phyloP scores from a whole-genome alignment of 371 early-diverging fungal species.

The Mucor circinelloides region DNA sequence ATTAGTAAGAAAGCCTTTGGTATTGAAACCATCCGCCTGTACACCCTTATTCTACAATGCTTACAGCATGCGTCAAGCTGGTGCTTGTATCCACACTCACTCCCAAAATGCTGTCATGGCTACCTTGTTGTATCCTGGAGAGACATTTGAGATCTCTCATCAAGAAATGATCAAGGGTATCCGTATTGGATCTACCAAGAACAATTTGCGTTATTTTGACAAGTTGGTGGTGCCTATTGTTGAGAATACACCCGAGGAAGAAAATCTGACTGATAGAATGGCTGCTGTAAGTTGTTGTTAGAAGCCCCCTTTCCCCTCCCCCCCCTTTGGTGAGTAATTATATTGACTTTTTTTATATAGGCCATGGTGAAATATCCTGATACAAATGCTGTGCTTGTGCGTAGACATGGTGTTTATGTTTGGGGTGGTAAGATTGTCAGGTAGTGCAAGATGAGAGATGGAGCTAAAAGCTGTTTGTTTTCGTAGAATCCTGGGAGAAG shows the following conservation, averaged over 20 bases:
- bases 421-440: slow-evolving; percentile 75
- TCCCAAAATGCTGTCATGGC: slow-evolving; percentile 95
- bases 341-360: slow-evolving; percentile 30
- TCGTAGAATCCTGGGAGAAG: slow-evolving; percentile 87
- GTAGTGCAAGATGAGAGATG: not conserved
- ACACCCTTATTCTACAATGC: slow-evolving; percentile 95
- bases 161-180: slow-evolving; percentile 99
- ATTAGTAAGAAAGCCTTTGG: slow-evolving; percentile 72
- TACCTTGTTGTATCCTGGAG: slow-evolving; percentile 77
- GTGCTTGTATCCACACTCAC: slow-evolving; percentile 96
- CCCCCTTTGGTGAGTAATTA: no score
- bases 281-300: slow-evolving; percentile 58
- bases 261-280: slow-evolving; percentile 91
- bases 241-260: slow-evolving; percentile 95
- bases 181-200: slow-evolving; percentile 69
- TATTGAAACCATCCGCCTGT: slow-evolving; percentile 84
- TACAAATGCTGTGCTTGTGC: slow-evolving; percentile 93
- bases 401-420: slow-evolving; percentile 89
- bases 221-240: slow-evolving; percentile 93
- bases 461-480: not conserved
- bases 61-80: slow-evolving; percentile 86
- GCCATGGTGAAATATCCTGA: slow-evolving; percentile 93
- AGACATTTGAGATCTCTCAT: slow-evolving; percentile 85
- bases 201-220: slow-evolving; percentile 76
- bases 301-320: no score